These are phyloP conservation scores for Lophiotrema nucula DNA, from an alignment of 495 filamentous ascomycete species.

Conservation along the genomic window DNA sequence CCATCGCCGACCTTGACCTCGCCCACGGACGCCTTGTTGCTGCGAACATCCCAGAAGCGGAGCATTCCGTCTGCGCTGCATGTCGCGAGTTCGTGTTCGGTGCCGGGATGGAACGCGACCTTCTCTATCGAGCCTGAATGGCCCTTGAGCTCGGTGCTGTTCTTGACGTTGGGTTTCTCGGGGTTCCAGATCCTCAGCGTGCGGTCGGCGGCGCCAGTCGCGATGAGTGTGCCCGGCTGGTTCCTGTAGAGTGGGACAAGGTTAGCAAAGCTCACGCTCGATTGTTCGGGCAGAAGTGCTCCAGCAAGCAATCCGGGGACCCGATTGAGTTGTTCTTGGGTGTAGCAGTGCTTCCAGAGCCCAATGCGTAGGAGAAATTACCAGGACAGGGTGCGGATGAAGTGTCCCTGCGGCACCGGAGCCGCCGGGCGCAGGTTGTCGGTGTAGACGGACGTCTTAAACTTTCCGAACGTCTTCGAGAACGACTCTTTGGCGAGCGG, in stretches of 20 bases:
- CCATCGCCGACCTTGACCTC: constrained; percentile 78
- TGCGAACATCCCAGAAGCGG: constrained; percentile 90
- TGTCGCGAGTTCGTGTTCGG: constrained; percentile 85
- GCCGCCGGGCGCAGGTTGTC: constrained; percentile 28
- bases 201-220: constrained; percentile 78
- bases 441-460: constrained; percentile 36
- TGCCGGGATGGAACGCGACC: constrained; percentile 83
- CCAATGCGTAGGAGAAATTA: no score
- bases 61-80: constrained; percentile 81
- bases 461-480: constrained; percentile 26
- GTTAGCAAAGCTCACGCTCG: no score
- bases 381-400: constrained; percentile 79
- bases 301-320: no score
- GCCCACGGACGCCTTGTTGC: constrained; percentile 68
- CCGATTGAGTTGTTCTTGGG: no score
- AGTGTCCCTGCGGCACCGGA: constrained; percentile 31
- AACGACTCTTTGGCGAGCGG: constrained; percentile 27
- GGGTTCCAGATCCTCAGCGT: constrained; percentile 91
- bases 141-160: constrained; percentile 83
- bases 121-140: constrained; percentile 77
- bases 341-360: no score
- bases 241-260: no score
- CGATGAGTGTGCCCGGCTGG: constrained; percentile 78
- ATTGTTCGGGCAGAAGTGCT: no score
- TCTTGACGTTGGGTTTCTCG: constrained; percentile 73